Evolutionary conservation across 768 basidiomycete genomes (phyloP).

Genomic region (Russula sp.): DNA sequence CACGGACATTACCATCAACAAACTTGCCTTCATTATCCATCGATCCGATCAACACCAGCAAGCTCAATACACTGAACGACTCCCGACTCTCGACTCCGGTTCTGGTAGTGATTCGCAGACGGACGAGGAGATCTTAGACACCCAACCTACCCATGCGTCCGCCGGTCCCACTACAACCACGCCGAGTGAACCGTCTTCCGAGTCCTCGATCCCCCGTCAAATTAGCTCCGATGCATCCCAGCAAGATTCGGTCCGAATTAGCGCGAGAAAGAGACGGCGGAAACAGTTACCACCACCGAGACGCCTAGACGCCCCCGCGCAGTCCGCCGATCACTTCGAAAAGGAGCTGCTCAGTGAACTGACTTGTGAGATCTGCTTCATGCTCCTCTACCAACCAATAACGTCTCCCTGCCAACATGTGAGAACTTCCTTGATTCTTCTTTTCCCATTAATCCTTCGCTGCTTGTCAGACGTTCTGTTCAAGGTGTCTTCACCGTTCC

Average conservation of each 20-base stretch:
- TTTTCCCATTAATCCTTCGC: conserved; percentile 10
- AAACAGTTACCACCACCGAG: conserved; percentile 29
- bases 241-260: conserved; percentile 26
- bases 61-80: conserved; percentile 2
- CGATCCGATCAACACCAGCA: conserved; percentile 22
- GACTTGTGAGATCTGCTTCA: conserved; percentile 89
- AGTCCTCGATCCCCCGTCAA: conserved; percentile 9
- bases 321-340: conserved; percentile 40
- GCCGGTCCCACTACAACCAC: conserved; percentile 33
- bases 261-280: conserved; percentile 28
- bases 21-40: conserved; percentile 43
- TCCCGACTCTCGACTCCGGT: conserved; percentile 26
- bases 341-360: conserved; percentile 65
- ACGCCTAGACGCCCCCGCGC: conserved; percentile 27
- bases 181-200: conserved; percentile 35
- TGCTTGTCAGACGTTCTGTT: conserved; percentile 75
- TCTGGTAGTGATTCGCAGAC: conserved; percentile 26
- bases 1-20: conserved; percentile 54
- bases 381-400: conserved; percentile 75
- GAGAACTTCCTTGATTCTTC: conserved; percentile 30
- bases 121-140: conserved; percentile 31
- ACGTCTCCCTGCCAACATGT: conserved; percentile 97
- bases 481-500: conserved; percentile 81
- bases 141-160: conserved; percentile 20
- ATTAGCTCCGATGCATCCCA: conserved; percentile 12